Percentiles rank a stretch among this genome's conserved stretches.
Evolutionary conservation across 768 basidiomycete genomes (phyloP).

Genomic region (Hebeloma cylindrosporum): DNA sequence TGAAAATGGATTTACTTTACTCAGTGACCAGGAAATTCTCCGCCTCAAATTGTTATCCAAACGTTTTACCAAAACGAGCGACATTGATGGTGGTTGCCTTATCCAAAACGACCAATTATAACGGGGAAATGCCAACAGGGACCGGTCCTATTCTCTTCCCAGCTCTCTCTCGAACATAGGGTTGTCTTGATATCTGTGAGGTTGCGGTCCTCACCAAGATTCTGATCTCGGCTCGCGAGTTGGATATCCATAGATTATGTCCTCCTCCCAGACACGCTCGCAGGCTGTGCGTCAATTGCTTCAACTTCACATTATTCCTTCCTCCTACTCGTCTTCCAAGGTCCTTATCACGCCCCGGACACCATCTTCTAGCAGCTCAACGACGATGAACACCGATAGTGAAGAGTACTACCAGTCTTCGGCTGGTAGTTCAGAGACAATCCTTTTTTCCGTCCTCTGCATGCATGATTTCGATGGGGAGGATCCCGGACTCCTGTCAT

Average conservation of each 20-base stretch:
- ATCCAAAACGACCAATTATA: not conserved
- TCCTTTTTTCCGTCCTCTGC: conserved; percentile 58
- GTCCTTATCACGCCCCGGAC: conserved; percentile 32
- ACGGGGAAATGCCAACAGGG: conserved; percentile 5
- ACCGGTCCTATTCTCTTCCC: no score
- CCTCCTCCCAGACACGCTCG: conserved; percentile 31
- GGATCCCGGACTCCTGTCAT: conserved; percentile 61
- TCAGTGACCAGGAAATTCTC: no score
- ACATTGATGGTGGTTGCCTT: conserved; percentile 11
- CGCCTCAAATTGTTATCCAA: no score
- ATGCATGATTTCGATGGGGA: conserved; percentile 65
- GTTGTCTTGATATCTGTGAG: no score
- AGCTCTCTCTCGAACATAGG: no score
- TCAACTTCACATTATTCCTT: conserved; percentile 39
- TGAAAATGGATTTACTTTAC: no score
- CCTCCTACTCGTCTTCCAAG: conserved; percentile 28
- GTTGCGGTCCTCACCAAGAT: no score
- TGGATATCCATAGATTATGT: no score
- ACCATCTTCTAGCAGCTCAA: conserved; percentile 28
- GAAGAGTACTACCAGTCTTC: conserved; percentile 27
- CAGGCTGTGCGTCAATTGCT: conserved; percentile 38
- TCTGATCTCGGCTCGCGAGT: no score
- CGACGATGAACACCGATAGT: conserved; percentile 30
- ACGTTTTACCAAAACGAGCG: conserved; percentile 3
- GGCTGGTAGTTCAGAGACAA: conserved; percentile 28